phyloP scores from a whole-genome alignment of 2,329 filamentous ascomycete species.

The Tolypocladium nubicola region DNA sequence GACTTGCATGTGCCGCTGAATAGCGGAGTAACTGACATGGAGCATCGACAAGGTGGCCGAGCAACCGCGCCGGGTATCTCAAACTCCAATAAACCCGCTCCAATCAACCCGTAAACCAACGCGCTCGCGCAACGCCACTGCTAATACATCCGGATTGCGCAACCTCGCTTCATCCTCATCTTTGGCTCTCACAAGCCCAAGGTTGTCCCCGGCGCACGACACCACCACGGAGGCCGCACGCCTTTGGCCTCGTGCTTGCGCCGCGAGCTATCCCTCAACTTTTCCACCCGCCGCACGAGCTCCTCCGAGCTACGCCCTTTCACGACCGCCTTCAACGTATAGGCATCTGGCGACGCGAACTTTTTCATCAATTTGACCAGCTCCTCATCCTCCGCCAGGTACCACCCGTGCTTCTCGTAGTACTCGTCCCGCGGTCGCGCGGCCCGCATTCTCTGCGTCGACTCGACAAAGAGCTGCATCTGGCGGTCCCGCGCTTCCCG shows the following conservation, averaged over 20 bases:
- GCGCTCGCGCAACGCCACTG: background rate
- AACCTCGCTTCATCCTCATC: background rate
- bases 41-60: background rate
- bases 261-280: conserved; percentile 11
- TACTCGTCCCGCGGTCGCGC: conserved; percentile 6
- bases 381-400: conserved; percentile 14
- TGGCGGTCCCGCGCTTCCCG: conserved; percentile 2
- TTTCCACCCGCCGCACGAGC: conserved; percentile 8
- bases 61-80: background rate
- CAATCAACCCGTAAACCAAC: background rate
- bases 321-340: conserved; percentile 6
- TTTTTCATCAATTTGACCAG: conserved; percentile 13
- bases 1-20: background rate
- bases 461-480: conserved; percentile 8
- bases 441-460: conserved; percentile 4
- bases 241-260: conserved; percentile 9
- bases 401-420: conserved; percentile 13
- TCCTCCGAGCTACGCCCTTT: conserved; percentile 8
- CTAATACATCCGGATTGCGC: background rate
- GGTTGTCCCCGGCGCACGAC: conserved; percentile 4
- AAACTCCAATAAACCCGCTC: background rate
- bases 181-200: background rate
- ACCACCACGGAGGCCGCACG: conserved; percentile 14
- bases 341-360: conserved; percentile 5
- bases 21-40: background rate